Base-by-base conservation (phyloP, 2,329 filamentous ascomycete species). In the Penicillium palitans region DNA sequence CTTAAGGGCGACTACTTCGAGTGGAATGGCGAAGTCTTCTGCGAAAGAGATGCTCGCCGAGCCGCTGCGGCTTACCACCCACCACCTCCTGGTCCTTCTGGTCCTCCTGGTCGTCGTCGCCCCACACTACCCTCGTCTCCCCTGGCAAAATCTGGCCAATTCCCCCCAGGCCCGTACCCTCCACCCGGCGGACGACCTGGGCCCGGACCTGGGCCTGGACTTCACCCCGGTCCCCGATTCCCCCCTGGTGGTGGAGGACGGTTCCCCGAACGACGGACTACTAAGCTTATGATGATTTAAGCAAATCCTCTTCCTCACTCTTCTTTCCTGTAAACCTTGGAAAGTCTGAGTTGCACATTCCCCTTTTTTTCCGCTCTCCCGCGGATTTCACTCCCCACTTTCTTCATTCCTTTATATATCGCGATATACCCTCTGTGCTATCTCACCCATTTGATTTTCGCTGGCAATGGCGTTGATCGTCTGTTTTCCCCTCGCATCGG, bases 1-100 rank as follows among this genome's bases (percentile, higher is more conserved):
- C 81, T 98, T 13, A 83, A 84, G 21, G 88, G 93, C 45, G 93
- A 95, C 61, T 98, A 98, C 74, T 97, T 95, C 68, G 93, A 98
- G 73, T 88, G 96, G 65, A 86, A 85, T 41, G 90, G 90, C 25
- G 82, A 80, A 45, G 86, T 90, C 0, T 96, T 90, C 72, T 99
- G 93, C 74, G 93, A 98, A 75, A 85, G 87, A 45, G 92, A 98
- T 72, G 93, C 92, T 5, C 87, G 87, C 73, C 80, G 82, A 55
- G 80, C 79, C n/a, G 78, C 76, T 45, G 68, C 77, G 35, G 61
- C 61, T 10, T 62, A 58, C 27, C 45, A 65, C 24, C 61, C 57
- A 15, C 66, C 74, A 61, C 65, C 52, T 24, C 12, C 50, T 52
- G 76, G 75, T 39, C 76, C 68, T 35, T 76, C 46, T 48, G 46